A percentile compares a stretch with the other conserved stretches of the same genome.
Evolutionary conservation across 75 land plant species (phyloP).

Genomic region (Sequoia sempervirens): DNA sequence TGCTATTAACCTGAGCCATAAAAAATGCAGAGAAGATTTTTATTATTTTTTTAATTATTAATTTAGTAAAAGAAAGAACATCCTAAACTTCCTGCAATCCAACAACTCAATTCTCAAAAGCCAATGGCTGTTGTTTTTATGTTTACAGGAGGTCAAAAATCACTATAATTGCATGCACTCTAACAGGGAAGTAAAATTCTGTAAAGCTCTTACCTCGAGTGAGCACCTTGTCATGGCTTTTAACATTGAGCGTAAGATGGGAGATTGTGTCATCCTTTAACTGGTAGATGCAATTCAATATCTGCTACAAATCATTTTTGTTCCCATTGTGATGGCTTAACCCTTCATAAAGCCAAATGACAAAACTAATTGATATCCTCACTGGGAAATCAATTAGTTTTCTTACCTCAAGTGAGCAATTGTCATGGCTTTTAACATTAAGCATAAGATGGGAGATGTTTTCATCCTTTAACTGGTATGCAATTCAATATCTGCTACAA

Average conservation of each 20-base stretch:
- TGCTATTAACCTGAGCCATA: neutral
- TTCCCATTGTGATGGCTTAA: neutral
- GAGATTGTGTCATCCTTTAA: neutral
- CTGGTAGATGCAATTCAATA: neutral
- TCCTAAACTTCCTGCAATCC: neutral
- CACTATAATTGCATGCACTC: constrained; percentile 6
- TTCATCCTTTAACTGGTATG: neutral
- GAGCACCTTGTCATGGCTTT: constrained; percentile 4
- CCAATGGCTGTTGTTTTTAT: neutral
- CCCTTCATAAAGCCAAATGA: neutral
- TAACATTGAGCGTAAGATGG: neutral
- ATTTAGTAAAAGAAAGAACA: neutral
- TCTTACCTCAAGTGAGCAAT: constrained; percentile 1
- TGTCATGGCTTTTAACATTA: neutral
- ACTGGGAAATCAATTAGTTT: neutral
- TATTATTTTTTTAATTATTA: neutral
- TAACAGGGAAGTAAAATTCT: neutral
- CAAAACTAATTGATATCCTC: neutral
- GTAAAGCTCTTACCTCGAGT: neutral
- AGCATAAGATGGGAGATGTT: neutral
- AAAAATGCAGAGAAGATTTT: neutral
- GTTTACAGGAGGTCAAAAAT: neutral
- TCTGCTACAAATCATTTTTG: neutral
- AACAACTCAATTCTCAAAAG: neutral
- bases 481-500: neutral